Evolutionary conservation across 306 rosid species (phyloP), one percentile per base, ranked within the genome.

Genomic region (Cucurbita maxima): DNA sequence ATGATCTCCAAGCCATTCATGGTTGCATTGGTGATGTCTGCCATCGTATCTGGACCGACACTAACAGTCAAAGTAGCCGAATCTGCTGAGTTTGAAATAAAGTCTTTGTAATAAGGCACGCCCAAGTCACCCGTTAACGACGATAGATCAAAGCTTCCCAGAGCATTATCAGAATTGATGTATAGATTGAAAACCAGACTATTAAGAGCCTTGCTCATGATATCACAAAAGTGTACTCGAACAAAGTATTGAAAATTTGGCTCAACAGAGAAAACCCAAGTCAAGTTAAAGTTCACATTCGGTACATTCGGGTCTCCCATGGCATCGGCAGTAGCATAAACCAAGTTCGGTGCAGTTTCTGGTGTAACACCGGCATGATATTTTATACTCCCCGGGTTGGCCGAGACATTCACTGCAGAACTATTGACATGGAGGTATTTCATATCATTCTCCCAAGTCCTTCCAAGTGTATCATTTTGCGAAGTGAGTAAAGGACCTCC

Each of bases 371-470:
- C 76, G 0, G 76, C 22, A 0, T 34, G 85, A 79, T 94, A 94
- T 72, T 79, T 94, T 45, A 94, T 85, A 76, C 58, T 83, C 2
- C 84, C 66, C 15, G 92, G 98, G 73, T 14, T 84, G 71, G 83
- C 83, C 1, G 92, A 82, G 38, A 88, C 87, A 71, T 84, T 84
- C 79, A 74, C 73, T 11, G 87, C 90, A 37, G 97, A 88, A 76
- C 90, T 89, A 77, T 90, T 88, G 80, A 86, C 92, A 78, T 86
- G 96, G 38, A 94, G 98, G 70, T 84, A 94, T 38, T 81, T 87
- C 83, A 72, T 43, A 77, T 94, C 98, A 84, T 84, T 87, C 81
- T 85, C 92, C 98, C 97, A 94, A 74, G 92, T 89, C 80, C 98
- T 88, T 75, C 96, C 88, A 14, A 94, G 86, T 51, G 97, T 94